Conservation (phyloP, 495 filamentous ascomycete species). For the Aspergillus olivimuriae region DNA sequence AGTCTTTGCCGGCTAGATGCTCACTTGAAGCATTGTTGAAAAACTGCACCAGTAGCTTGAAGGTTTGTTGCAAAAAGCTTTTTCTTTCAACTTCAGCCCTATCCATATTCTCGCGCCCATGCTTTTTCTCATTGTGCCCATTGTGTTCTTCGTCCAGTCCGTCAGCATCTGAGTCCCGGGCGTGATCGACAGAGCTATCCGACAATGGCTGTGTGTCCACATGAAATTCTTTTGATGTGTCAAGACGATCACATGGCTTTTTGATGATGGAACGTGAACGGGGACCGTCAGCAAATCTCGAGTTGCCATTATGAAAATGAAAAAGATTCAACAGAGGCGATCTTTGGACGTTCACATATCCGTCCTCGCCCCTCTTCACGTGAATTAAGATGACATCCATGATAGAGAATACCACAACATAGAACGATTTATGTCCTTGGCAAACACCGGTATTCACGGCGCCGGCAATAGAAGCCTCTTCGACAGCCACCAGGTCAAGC, state of each 20-base stretch:
- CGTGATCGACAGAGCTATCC: too few relatives aligned
- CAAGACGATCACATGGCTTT: background rate
- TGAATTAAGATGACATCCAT: conserved; percentile 12
- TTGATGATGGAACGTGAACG: background rate
- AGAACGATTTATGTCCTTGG: conserved; percentile 7
- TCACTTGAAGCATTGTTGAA: conserved; percentile 9
- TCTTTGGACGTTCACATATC: conserved; percentile 3
- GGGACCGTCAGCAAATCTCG: conserved; percentile 5
- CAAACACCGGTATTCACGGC: conserved; percentile 11
- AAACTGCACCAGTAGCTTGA: conserved; percentile 6
- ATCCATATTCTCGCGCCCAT: background rate
- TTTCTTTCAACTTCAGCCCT: background rate
- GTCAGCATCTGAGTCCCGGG: too few relatives aligned
- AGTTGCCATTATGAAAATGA: conserved; percentile 10
- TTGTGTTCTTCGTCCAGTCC: too few relatives aligned
- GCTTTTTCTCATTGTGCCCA: background rate
- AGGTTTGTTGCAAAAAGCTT: background rate
- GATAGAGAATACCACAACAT: conserved; percentile 15
- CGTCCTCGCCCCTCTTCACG: background rate
- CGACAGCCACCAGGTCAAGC: conserved; percentile 12
- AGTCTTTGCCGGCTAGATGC: conserved; percentile 2
- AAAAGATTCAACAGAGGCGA: conserved; percentile 10
- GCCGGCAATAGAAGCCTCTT: conserved; percentile 13
- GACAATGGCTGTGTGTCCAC: background rate
- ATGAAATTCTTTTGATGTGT: background rate